Evolutionary conservation across 768 basidiomycete species (phyloP), one percentile per base, ranked within the genome.

Genomic region (Brasilioporus rufonigricans): DNA sequence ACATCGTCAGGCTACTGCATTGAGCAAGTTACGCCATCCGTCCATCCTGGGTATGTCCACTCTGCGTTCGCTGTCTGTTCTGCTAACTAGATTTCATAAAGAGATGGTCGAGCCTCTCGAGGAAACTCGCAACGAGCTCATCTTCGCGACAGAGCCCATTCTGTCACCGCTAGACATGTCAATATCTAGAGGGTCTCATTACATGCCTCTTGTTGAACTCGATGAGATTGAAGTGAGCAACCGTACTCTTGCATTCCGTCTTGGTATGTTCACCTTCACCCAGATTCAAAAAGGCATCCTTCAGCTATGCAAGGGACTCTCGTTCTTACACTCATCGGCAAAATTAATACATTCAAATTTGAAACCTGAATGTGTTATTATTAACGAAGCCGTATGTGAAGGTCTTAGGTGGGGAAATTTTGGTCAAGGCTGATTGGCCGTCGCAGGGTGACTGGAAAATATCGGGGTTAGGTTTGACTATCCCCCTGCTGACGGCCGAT

Each of bases 81-180:
- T 44, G 52, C 53, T 54, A 26, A 52, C 58, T 19, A 12, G 19
- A 35, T 33, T 12, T 32, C 44, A 13, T 29, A 36, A 70, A 93
- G 96, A 98, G 76, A 91, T 98, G 87, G 94, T 96, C 27, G 97
- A 99, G 72, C 96, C 97, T 24, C 74, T 97, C 44, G 94, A 98
- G 67, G 96, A 99, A 71, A 89, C 94, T 0, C 78, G 96, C 52
- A 87, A 76, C 35, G 91, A 96, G 62, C 77, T 98, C 38, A 84
- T 87, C 38, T 98, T 98, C 65, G 96, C 95, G 9, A 97, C 97
- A 1, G 97, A 99, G 66, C 87, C 88, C 29, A 76, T 98, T 31
- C 72, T 91, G 11, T 89, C 93, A 0, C 91, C 92, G 1, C 79
- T 99, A 13, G 82, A 87, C 48, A 76, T 87, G 23, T 87, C 91